These are phyloP conservation scores for Mycena vulgaris DNA, from an alignment of 768 basidiomycete genomes.

Conservation along the genomic window DNA sequence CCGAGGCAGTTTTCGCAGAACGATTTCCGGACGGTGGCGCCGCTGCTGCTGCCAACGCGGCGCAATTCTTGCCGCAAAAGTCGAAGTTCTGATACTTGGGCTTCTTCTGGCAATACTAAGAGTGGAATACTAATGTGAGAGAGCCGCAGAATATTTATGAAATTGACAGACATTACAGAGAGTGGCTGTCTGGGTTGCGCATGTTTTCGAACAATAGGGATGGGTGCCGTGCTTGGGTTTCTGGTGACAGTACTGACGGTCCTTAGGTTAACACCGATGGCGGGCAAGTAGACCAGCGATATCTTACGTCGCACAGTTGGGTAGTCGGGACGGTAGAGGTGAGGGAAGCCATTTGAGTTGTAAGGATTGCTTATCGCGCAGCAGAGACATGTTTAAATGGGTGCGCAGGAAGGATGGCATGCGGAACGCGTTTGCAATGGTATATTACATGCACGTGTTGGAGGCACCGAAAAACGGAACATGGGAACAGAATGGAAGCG, in stretches of 20 bases:
- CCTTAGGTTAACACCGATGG: slow-evolving; percentile 26
- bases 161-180: slow-evolving; percentile 59
- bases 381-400: slow-evolving; percentile 38
- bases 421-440: slow-evolving; percentile 21
- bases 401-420: slow-evolving; percentile 24
- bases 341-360: slow-evolving; percentile 47
- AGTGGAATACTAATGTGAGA: not conserved
- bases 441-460: slow-evolving; percentile 38
- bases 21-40: slow-evolving; percentile 17
- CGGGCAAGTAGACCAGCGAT: not conserved
- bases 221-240: slow-evolving; percentile 64
- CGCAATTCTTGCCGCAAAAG: slow-evolving; percentile 78
- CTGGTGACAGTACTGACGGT: slow-evolving; percentile 63
- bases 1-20: slow-evolving; percentile 16
- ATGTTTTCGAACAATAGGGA: slow-evolving; percentile 69
- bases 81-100: slow-evolving; percentile 73
- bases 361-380: slow-evolving; percentile 31
- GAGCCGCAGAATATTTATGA: not conserved
- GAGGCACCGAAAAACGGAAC: slow-evolving; percentile 27
- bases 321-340: slow-evolving; percentile 37
- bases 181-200: slow-evolving; percentile 61
- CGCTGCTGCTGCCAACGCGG: slow-evolving; percentile 58
- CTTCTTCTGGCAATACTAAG: slow-evolving; percentile 69
- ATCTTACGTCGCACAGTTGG: slow-evolving; percentile 59
- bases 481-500: slow-evolving; percentile 25